These are phyloP conservation scores for rapeseed (Brassica napus) DNA, from an alignment of 345 rosid species.

Conservation along the genomic window Da-Ae NC_063434.1:2687501-2688000, in stretches of 20 bases:
- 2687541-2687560: not conserved
- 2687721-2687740: not conserved
- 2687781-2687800: not conserved
- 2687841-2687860: not conserved
- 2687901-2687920: not conserved
- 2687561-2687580: not conserved
- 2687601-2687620: not conserved
- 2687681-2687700: not conserved
- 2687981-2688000: not conserved
- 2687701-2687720: slow-evolving; percentile 5
- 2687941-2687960: not conserved
- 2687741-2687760: slow-evolving; percentile 21
- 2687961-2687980: not conserved
- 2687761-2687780: not conserved
- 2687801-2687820: not conserved
- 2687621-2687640: slow-evolving; percentile 9
- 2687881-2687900: not conserved
- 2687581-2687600: not conserved
- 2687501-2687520: not conserved
- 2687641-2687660: slow-evolving; percentile 26
- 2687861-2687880: not conserved
- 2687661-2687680: slow-evolving; percentile 11
- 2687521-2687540: not conserved
- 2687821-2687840: not conserved
- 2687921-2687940: not conserved